Conservation (phyloP, 805 yeast species). For the Candida incommunis region DNA sequence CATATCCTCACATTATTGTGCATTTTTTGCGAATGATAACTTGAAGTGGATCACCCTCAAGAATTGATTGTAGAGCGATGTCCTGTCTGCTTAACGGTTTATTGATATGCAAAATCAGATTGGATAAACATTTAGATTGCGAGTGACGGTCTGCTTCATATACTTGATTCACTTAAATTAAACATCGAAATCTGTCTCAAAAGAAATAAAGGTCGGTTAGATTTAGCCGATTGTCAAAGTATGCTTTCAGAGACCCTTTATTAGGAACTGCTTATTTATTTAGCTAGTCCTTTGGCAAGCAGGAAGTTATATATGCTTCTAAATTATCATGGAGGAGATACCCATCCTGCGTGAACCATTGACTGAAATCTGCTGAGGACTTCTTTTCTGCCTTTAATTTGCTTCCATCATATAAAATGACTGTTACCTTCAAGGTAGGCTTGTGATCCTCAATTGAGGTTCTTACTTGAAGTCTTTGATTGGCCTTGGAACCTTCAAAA, state of each 20-base stretch:
- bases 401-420: background rate
- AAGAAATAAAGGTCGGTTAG: constrained; percentile 4
- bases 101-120: too few species aligned
- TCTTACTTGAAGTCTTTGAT: constrained; percentile 6
- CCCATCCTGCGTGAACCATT: constrained; percentile 1
- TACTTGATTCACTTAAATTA: too few species aligned
- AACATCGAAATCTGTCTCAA: background rate
- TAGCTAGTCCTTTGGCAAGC: background rate
- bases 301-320: background rate
- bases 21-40: too few species aligned
- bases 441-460: constrained; percentile 6
- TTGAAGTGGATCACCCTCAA: too few species aligned
- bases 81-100: too few species aligned
- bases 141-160: too few species aligned
- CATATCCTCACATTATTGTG: too few species aligned
- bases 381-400: background rate
- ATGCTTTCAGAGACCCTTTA: too few species aligned
- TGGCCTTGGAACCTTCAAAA: constrained; percentile 8
- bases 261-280: too few species aligned
- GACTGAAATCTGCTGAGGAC: background rate
- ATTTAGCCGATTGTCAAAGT: constrained; percentile 8
- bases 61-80: too few species aligned
- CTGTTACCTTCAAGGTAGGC: constrained; percentile 3
- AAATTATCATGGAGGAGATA: background rate
- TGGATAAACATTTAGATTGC: too few species aligned